Base-by-base conservation (phyloP, 352 stramenopile genomes). In the Plasmopara halstedii region DNA sequence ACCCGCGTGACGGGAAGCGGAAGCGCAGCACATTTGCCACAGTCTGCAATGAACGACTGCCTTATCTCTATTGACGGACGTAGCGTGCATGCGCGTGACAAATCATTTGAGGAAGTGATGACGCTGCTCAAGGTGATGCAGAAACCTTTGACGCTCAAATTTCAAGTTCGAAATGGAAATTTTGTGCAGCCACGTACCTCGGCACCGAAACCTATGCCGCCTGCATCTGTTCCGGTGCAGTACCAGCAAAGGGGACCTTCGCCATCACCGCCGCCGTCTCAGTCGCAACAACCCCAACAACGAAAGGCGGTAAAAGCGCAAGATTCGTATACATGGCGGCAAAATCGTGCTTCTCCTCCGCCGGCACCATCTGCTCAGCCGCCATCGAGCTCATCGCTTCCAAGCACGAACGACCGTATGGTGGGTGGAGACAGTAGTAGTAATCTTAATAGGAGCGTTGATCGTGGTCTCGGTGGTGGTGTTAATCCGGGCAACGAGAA, bases 51-150 rank as follows among this genome's bases (percentile, higher is more conserved):
- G 35, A 84, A 85, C 31, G 81, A 93, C 53, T 71, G 62, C 18
- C 56, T 93, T 19, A 80, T 89, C 7, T 88, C 77, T 13, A 71
- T 93, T 21, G 76, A 90, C 29, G 78, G 78, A n/a, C 73, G 73
- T 11, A 90, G 78, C 27, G 78, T 89, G 20, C 81, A 93, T 38
- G 53, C 71, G 46, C 78, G 74, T 10, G 74, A 90, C 62, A 88
- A 84, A 62, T 73, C 76, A 4, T 94, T 94, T 42, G 81, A 94
- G 37, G 82, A 91, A 58, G 78, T 91, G 19, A 94, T 94, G 82
- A 67, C 65, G 21, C 74, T 90, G 64, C 73, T 94, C 39, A 91
- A 91, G 59, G 70, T 77, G 21, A 88, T 94, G 75, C 79, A 83
- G 29, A 94, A 94, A 56, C 82, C 82, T 6, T 53, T 94, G 39